Base-by-base conservation (phyloP, 2,329 filamentous ascomycete genomes). In the Trichophyton schoenleinii region DNA sequence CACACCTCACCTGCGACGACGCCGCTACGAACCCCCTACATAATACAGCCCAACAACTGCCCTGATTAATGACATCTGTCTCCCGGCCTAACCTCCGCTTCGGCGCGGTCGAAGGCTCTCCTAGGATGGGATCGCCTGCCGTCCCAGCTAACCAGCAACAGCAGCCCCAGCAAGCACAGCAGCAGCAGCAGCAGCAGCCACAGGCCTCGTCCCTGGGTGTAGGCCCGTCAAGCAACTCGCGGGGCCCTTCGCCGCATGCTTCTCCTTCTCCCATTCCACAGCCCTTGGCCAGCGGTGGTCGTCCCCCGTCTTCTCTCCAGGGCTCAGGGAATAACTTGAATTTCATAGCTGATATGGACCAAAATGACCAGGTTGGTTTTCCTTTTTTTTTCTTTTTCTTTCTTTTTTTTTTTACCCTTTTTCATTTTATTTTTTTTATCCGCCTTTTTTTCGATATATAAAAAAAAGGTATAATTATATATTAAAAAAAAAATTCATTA, bases 261-360 rank as follows among this genome's bases (percentile, higher is more conserved):
- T 96, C 92, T 53, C 94, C 94, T 3, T 92, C 89, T 48, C 94
- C 94, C 3, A 97, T 97, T 68, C 92, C 94, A 36, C 89, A 92
- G 74, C 89, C 91, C 59, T 84, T 87, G 60, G 86, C 87, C 38
- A 94, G 91, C 70, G 90, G 91, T 68, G 89, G 86, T 61, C 80
- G 90, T 69, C 91, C 91, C 67, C 90, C 91, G 52, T 87, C 89
- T 38, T 83, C 83, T 65, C 81, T 90, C 66, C 81, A 86, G 67
- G 85, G 85, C 66, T 84, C 87, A 67, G 83, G 83, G 60, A 86
- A 84, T 70, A 85, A 87, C 73, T 83, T 89, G 59, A 83, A 79
- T 68, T 96, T 96, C 78, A 91, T 91, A 66, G 91, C 88, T 67
- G 84, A 82, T 68, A 86, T 85, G 69, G 88, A 95, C 71, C 71